Conservation (phyloP, 495 filamentous ascomycete species). For the Lophiostoma macrostomum region DNA sequence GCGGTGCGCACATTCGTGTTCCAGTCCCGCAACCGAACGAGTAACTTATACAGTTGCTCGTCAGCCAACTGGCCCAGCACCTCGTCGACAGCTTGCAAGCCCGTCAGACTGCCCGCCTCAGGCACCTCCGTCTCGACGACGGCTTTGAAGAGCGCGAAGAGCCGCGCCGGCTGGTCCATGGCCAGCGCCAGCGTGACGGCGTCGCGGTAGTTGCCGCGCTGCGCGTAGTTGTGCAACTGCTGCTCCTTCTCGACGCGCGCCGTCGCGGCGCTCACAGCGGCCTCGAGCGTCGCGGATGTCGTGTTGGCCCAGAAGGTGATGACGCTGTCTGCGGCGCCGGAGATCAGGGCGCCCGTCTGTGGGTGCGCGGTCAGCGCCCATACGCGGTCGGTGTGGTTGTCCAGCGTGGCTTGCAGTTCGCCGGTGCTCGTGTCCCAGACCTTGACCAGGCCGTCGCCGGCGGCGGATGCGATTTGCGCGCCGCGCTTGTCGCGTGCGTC, state of each 20-base stretch:
- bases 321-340: constrained; percentile 82
- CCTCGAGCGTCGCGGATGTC: constrained; percentile 70
- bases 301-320: constrained; percentile 96
- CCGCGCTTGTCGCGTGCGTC: constrained; percentile 48
- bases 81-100: constrained; percentile 75
- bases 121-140: constrained; percentile 63
- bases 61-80: constrained; percentile 76
- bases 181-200: constrained; percentile 88
- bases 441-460: constrained; percentile 94
- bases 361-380: constrained; percentile 81
- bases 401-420: constrained; percentile 82
- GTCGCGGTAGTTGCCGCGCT: constrained; percentile 78
- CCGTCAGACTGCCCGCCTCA: constrained; percentile 64
- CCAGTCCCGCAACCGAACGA: constrained; percentile 85
- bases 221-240: constrained; percentile 84
- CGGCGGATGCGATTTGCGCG: constrained; percentile 76
- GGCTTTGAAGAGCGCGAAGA: constrained; percentile 76
- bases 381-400: constrained; percentile 93
- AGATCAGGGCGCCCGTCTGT: constrained; percentile 65
- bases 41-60: constrained; percentile 74
- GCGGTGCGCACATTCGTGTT: constrained; percentile 92
- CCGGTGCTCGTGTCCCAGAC: constrained; percentile 80
- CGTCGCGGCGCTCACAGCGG: constrained; percentile 64
- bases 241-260: constrained; percentile 90
- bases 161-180: constrained; percentile 84